Percentiles rank a stretch among this genome's conserved stretches.
phyloP scores from a whole-genome alignment of 768 basidiomycete species.

The Hirschioporus abietinus region DNA sequence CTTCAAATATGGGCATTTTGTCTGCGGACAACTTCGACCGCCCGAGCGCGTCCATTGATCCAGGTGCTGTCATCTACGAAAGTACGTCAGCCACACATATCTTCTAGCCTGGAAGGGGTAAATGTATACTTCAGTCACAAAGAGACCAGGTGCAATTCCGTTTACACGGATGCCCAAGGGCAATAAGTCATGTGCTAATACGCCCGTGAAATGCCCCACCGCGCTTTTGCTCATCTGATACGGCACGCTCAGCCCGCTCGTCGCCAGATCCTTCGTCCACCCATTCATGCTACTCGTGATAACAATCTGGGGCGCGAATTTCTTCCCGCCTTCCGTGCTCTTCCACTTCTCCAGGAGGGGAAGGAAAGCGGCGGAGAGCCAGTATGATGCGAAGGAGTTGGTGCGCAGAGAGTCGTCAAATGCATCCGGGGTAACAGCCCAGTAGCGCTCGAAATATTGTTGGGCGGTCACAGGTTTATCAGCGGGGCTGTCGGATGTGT shows the following conservation, averaged over 20 bases:
- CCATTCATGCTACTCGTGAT: slow-evolving; percentile 51
- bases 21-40: slow-evolving; percentile 14
- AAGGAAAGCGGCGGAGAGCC: slow-evolving; percentile 52
- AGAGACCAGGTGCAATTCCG: slow-evolving; percentile 39
- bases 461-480: slow-evolving; percentile 30
- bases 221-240: slow-evolving; percentile 46
- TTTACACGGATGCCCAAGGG: slow-evolving; percentile 44
- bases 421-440: slow-evolving; percentile 27
- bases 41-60: slow-evolving; percentile 22
- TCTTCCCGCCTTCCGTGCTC: slow-evolving; percentile 21
- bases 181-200: slow-evolving; percentile 42
- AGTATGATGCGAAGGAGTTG: slow-evolving; percentile 44
- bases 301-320: slow-evolving; percentile 42
- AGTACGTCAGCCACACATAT: slow-evolving; percentile 26
- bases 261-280: slow-evolving; percentile 46
- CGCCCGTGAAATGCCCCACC: slow-evolving; percentile 39
- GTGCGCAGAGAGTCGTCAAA: slow-evolving; percentile 33
- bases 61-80: slow-evolving; percentile 25
- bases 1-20: slow-evolving; percentile 23
- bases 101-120: background rate
- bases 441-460: slow-evolving; percentile 28
- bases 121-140: background rate
- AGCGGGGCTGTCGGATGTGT: slow-evolving; percentile 22
- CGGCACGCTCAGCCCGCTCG: slow-evolving; percentile 35
- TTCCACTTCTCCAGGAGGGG: slow-evolving; percentile 47